These are phyloP conservation scores for Nicotiana paniculata DNA, from an alignment of 257 asterid genomes.

Conservation along the genomic window DNA sequence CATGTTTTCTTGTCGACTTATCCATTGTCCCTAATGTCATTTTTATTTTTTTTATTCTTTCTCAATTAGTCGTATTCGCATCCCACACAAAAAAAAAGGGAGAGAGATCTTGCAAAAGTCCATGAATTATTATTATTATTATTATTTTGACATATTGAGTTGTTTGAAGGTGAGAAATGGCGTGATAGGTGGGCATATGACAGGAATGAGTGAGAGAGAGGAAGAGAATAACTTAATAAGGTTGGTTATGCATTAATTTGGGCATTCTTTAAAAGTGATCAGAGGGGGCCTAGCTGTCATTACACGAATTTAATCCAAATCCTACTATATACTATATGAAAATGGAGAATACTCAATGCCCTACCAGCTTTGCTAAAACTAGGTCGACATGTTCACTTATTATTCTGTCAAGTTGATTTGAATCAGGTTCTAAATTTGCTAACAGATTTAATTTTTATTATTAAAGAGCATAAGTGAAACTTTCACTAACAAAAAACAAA, in stretches of 20 bases:
- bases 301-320: neutral
- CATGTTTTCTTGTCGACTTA: conserved; percentile 6
- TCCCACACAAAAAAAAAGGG: neutral
- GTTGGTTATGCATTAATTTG: neutral
- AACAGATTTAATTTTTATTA: too few relatives aligned
- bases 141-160: neutral
- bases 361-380: neutral
- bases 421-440: too few relatives aligned
- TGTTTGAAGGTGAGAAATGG: neutral
- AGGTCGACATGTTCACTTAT: neutral
- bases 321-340: neutral
- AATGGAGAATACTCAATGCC: neutral
- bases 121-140: neutral
- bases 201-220: neutral
- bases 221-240: neutral
- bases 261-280: neutral
- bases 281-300: neutral
- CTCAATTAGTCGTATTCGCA: neutral
- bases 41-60: neutral
- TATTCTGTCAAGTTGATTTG: too few relatives aligned
- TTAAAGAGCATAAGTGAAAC: too few relatives aligned
- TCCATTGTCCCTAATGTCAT: neutral
- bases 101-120: neutral
- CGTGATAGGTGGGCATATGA: conserved; percentile 8
- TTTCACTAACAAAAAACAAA: too few relatives aligned